Base-by-base conservation (phyloP, 495 filamentous ascomycete genomes). In the Neurospora sp. region DNA sequence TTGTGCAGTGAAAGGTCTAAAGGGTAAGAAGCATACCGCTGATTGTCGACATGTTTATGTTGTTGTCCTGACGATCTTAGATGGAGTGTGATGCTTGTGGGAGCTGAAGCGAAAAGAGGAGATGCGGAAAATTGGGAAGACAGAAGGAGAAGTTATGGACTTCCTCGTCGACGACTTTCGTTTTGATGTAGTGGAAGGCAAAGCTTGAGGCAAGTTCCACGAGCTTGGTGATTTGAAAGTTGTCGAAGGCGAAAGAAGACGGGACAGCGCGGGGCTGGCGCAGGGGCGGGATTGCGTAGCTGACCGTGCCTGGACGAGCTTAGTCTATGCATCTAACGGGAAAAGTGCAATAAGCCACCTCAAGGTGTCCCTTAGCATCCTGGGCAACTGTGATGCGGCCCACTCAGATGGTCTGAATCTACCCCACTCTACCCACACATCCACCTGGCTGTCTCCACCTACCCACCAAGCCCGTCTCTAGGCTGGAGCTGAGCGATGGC, bases 1-100 rank as follows among this genome's bases (percentile, higher is more conserved):
- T 54, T n/a, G 5, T 18, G 14, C 16, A 31, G 12, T 38, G 23
- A 35, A 41, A 31, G 42, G 20, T 9, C n/a, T 37, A 66, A 62
- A 31, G 69, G 38, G 41, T 37, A 37, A 48, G 40, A 27, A 54
- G 41, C 27, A 38, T 78, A 81, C 79, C 79, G 31, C 72, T 78
- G 41, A 81, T 71, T 31, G 79, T 73, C 39, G 77, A 75, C 79
- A 81, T 81, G 11, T 39, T 76, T 75, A 31, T 10, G 1, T 20
- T 71, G 14, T 35, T 38, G 11, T 39, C 16, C n/a, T 37, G 27
- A 23, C n/a, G 39, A 39, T 69, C 10, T 20, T 39, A 9, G 27
- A 59, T 18, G 37, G 23, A 38, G 35, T 27, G 69, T 69, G 27
- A 9, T n/a, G 31, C 20, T 37, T 69, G 73, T 23, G 14, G n/a